Evolutionary conservation across 768 basidiomycete species (phyloP).

Genomic region (Boletus bicolor): DNA sequence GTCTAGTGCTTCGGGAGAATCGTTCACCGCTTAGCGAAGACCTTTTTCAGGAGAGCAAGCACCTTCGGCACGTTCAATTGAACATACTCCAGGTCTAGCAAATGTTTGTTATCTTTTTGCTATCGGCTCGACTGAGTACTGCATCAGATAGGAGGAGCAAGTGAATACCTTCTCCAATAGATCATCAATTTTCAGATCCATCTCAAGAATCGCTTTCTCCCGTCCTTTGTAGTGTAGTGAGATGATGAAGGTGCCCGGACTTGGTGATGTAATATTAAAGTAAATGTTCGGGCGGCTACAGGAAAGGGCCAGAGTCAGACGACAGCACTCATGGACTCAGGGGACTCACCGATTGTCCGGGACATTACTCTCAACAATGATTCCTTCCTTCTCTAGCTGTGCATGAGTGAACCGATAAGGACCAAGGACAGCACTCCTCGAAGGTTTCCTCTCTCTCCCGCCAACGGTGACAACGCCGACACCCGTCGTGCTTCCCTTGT

Average conservation of each 20-base stretch:
- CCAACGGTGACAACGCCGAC: constrained; percentile 95
- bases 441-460: constrained; percentile 94
- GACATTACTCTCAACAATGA: constrained; percentile 98
- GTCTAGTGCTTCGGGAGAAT: constrained; percentile 6
- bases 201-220: constrained; percentile 98
- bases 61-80: constrained; percentile 97
- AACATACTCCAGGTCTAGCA: constrained; percentile 96
- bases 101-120: constrained; percentile 99
- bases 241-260: constrained; percentile 98
- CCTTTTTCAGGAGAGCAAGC: constrained; percentile 87
- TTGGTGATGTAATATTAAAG: constrained; percentile 98
- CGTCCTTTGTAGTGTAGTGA: constrained; percentile 98
- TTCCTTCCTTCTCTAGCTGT: constrained; percentile 97
- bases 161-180: constrained; percentile 85
- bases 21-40: constrained; percentile 80
- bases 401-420: constrained; percentile 98
- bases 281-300: constrained; percentile 93
- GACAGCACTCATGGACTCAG: not conserved
- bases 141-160: not conserved
- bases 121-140: constrained; percentile 35
- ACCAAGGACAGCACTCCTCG: constrained; percentile 82
- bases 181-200: constrained; percentile 99
- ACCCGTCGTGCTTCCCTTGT: constrained; percentile 81
- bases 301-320: constrained; percentile 1
- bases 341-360: constrained; percentile 86